Base-by-base conservation (phyloP, 192 early-diverging fungal species). In the Geranomyces michiganensis region DNA sequence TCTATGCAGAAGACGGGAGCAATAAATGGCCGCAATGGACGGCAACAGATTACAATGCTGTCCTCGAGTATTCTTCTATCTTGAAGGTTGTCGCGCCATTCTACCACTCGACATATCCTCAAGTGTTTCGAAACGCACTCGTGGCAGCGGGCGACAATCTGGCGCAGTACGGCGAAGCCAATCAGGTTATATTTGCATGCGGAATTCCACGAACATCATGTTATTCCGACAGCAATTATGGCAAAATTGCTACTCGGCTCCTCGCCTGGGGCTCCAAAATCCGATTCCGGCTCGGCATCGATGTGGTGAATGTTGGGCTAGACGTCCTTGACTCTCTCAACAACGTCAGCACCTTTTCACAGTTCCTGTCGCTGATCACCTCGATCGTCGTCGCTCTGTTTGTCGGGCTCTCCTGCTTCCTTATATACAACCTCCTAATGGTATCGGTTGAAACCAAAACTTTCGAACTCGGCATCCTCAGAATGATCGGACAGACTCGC, bases 371-470 rank as follows among this genome's bases (percentile, higher is more conserved):
- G n/a, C 61, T 78, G 45, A 62, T 75, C 41, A 33, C 73, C 24
- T 65, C 77, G 24, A 69, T 78, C n/a, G 65, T 78, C 31, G 55
- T 78, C 10, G 58, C 68, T 0, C 29, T 75, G 4, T 69, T 78
- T 60, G 17, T 53, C 29, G 72, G 63, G 19, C 65, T 78, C 13
- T 78, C 77, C 0, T 66, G 65, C 36, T 78, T 78, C 33, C 56
- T 78, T 59, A 75, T 78, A 26, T 75, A 78, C 60, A 73, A 69
- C 56, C 32, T 78, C 46, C 31, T 78, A 32, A 74, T 78, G 73
- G 73, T 75, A n/a, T 78, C 73, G 24, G 77, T 78, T 1, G 72
- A 78, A 60, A 71, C 77, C 26, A 58, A 63, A 41, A 70, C 72
- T 1, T 71, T 71, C 49, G 72, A 78, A 45, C 58, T 78, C 51